These are phyloP conservation scores for Clavispora santaluciae DNA, from an alignment of 805 yeast genomes.

Conservation along the genomic window DNA sequence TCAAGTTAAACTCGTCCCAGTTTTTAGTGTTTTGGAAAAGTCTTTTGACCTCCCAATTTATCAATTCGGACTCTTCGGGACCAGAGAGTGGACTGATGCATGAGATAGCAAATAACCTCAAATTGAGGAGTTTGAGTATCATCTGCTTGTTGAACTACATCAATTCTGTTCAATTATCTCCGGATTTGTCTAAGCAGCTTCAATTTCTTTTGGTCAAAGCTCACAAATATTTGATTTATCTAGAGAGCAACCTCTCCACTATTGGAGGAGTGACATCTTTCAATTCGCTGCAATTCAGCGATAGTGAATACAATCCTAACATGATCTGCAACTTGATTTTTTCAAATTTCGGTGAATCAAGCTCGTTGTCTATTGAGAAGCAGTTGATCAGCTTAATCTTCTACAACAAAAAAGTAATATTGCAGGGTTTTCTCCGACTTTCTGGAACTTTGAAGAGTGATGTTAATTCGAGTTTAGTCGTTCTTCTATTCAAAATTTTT, in stretches of 20 bases:
- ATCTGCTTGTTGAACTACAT: conserved; percentile 37
- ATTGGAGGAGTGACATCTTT: conserved; percentile 33
- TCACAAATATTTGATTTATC: conserved; percentile 35
- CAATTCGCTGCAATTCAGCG: conserved; percentile 23
- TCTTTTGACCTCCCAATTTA: conserved; percentile 38
- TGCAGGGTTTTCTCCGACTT: conserved; percentile 32
- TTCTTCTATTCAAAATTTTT: conserved; percentile 33
- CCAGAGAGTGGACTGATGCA: conserved; percentile 14
- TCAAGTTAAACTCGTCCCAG: conserved; percentile 40
- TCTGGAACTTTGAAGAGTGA: conserved; percentile 32
- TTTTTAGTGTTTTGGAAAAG: conserved; percentile 42
- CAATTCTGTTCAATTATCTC: conserved; percentile 32
- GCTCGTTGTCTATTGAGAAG: conserved; percentile 20
- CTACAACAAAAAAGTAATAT: conserved; percentile 32
- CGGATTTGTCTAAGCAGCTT: conserved; percentile 37
- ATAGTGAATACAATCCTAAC: conserved; percentile 25
- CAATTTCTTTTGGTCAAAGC: conserved; percentile 39
- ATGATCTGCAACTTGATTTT: conserved; percentile 26
- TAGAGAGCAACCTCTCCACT: conserved; percentile 32
- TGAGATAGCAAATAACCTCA: conserved; percentile 32
- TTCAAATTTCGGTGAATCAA: conserved; percentile 18
- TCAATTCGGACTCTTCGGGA: conserved; percentile 18
- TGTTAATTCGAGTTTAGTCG: conserved; percentile 38
- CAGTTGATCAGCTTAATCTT: conserved; percentile 30
- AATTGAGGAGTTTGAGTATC: conserved; percentile 34